Evolutionary conservation across 495 filamentous ascomycete species (phyloP), one percentile per base, ranked within the genome.

Genomic region (Xeromyces bisporus): DNA sequence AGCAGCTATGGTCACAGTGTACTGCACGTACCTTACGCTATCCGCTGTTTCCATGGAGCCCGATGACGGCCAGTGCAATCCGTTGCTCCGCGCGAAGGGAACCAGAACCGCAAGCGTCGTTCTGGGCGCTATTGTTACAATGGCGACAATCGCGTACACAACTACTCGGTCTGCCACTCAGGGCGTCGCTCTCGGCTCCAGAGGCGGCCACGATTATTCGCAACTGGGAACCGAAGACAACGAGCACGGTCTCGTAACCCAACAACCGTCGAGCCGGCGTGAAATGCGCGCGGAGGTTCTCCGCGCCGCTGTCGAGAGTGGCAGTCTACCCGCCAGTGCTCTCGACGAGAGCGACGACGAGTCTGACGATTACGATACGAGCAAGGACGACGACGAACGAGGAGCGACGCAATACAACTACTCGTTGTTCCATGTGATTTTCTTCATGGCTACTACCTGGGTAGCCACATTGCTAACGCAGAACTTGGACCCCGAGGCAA

Each of bases 31-130:
- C 49, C 72, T 97, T 27, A 97, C 89, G 43, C 82, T 97, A 75
- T 93, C 85, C 3, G 91, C 89, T 32, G 91, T 97, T 2, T 87
- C 80, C 34, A 96, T 97, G 89, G 87, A 97, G 44, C 89, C 89
- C 3, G 89, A 97, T 58, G 85, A 94, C 55, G 71, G 75, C 34
- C 68, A 80, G 30, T 97, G 89, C 70, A 97, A 97, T 59, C 89
- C 89, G 2, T 59, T 96, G 29, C 64, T 93, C 31, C 79, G 84
- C 24, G 86, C 87, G 12, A 74, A 79, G 21, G 84, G 81, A 33
- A 87, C 87, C n/a, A 71, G 89, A 25, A 89, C 77, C 1, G 86
- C 81, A 1, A 86, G 79, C 29, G 71, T 94, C 36, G 69, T 96
- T 31, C 60, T 97, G 41, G 89, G 89, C 33, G 89, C 89, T 20